These are phyloP conservation scores for Aeschynomene evenia DNA, from an alignment of 306 rosid species.

Conservation along the genomic window DNA sequence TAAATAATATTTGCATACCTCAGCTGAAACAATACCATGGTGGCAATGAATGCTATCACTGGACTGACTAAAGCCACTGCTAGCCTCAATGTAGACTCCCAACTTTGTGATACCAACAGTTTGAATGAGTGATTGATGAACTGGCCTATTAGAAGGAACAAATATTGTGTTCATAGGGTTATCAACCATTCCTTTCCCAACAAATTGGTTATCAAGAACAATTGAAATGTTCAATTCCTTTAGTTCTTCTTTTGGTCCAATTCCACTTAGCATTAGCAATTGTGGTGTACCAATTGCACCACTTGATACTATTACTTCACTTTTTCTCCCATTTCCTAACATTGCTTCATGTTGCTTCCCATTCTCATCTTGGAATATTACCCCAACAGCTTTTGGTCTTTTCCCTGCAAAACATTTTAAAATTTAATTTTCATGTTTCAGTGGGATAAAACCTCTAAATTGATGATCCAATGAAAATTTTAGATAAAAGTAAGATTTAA, in stretches of 20 bases:
- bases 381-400: slow-evolving; percentile 75
- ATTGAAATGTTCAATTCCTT: slow-evolving; percentile 61
- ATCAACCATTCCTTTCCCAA: slow-evolving; percentile 91
- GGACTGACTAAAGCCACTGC: slow-evolving; percentile 90
- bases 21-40: slow-evolving; percentile 93
- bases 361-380: slow-evolving; percentile 76
- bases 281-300: slow-evolving; percentile 96
- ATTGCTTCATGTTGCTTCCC: slow-evolving; percentile 72
- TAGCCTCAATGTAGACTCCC: slow-evolving; percentile 87
- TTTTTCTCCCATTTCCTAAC: slow-evolving; percentile 39
- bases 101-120: slow-evolving; percentile 83
- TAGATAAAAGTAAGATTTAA: too few relatives aligned
- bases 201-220: slow-evolving; percentile 58
- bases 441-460: too few relatives aligned
- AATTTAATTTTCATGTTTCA: slow-evolving; percentile 2
- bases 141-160: slow-evolving; percentile 59
- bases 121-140: slow-evolving; percentile 68
- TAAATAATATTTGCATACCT: too few relatives aligned
- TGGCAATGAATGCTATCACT: slow-evolving; percentile 78
- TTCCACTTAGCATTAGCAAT: slow-evolving; percentile 80
- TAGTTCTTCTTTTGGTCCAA: slow-evolving; percentile 78
- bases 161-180: slow-evolving; percentile 90
- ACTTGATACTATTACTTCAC: slow-evolving; percentile 74
- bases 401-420: slow-evolving; percentile 48
- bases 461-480: too few relatives aligned